Conservation (phyloP, 2,329 filamentous ascomycete genomes). For the Colletotrichum gigasporum region DNA sequence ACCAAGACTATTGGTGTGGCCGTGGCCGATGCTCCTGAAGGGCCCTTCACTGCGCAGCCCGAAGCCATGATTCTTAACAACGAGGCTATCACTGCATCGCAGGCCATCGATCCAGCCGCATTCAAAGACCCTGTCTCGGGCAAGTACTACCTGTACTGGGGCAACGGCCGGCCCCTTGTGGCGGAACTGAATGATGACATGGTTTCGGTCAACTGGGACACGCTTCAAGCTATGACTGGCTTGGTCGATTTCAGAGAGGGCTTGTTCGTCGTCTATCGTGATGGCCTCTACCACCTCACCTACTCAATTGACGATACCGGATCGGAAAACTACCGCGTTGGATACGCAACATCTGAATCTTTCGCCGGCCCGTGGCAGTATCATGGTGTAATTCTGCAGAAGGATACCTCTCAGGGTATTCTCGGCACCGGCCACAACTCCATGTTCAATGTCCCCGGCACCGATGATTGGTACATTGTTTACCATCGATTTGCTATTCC, state of each 20-base stretch:
- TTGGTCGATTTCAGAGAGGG: conserved; percentile 55
- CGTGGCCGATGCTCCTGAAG: conserved; percentile 63
- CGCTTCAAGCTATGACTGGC: conserved; percentile 43
- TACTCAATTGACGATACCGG: conserved; percentile 59
- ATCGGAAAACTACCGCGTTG: conserved; percentile 55
- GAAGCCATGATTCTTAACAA: conserved; percentile 66
- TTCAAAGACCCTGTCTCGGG: conserved; percentile 68
- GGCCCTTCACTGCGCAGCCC: conserved; percentile 66
- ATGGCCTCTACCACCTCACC: conserved; percentile 56
- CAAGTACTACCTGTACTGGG: conserved; percentile 71
- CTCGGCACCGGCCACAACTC: conserved; percentile 56
- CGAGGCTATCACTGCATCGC: conserved; percentile 41
- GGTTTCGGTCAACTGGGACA: conserved; percentile 51
- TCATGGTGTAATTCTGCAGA: conserved; percentile 53
- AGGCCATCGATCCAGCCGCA: conserved; percentile 69
- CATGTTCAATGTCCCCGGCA: conserved; percentile 54
- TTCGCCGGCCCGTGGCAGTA: conserved; percentile 55
- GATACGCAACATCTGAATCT: conserved; percentile 52
- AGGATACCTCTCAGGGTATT: conserved; percentile 51
- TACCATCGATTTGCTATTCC: conserved; percentile 60
- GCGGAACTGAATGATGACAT: conserved; percentile 57
- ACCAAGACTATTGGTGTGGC: conserved; percentile 69
- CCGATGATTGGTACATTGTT: conserved; percentile 59
- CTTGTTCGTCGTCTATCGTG: conserved; percentile 53
- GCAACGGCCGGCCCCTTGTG: conserved; percentile 52